Base-by-base conservation (phyloP, 2,329 filamentous ascomycete species). In the Fusarium mundagurra region DNA sequence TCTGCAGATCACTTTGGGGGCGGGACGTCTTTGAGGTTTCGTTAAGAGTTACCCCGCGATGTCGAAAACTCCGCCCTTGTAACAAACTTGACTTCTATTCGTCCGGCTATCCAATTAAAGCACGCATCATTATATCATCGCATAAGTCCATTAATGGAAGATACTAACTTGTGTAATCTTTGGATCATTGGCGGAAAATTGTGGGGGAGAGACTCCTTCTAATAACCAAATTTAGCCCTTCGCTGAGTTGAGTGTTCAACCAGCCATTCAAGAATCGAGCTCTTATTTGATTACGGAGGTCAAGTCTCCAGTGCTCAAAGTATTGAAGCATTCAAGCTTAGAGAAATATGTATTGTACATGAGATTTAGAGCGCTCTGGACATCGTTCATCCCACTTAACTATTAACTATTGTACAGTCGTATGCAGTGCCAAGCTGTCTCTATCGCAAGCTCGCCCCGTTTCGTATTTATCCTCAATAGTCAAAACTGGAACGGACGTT, bases 381-480 rank as follows among this genome's bases (percentile, higher is more conserved):
- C 8, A 3, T 12, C 17, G 3, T 0, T 16, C 9, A 6, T 51
- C 2, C 17, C 20, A 9, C 14, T 9, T 6, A 2, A 9, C 11
- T 14, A 8, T 6, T 16, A 10, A 20, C 12, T 13, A 24, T 0
- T 5, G 5, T 17, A 24, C 11, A 8, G 7, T 34, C 3, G 13
- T 34, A 20, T 24, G n/a, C 31, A 34, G n/a, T 6, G 8, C 6
- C 3, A 14, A n/a, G n/a, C n/a, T n/a, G 33, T 34, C 33, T 36
- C 17, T 36, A 9, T 36, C 34, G 34, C 8, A 18, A 36, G 16
- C 17, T 16, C 34, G 5, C 34, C 34, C 34, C 5, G 34, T 18
- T 18, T 36, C 8, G 18, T 4, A 18, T 9, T 36, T 0, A 10
- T 2, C 34, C 18, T 18, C 18, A 38, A 20, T 17, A 11, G 18